Evolutionary conservation across 2,329 filamentous ascomycete species (phyloP), one percentile per base, ranked within the genome.

Genomic region (Zymoseptoria ardabiliae): DNA sequence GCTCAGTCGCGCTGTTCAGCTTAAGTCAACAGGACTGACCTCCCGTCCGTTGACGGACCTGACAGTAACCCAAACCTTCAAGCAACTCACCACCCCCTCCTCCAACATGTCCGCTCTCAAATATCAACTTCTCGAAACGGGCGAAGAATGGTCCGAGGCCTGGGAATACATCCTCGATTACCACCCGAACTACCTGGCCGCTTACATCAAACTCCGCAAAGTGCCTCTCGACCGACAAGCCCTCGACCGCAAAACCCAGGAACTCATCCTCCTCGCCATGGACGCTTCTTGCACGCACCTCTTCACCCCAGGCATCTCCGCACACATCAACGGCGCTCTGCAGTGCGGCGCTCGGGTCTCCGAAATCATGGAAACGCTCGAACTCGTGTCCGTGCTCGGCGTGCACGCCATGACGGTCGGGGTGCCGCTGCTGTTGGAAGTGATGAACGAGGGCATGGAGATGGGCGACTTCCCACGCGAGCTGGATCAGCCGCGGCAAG

Each of bases 281-380:
- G 73, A 76, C 61, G 73, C 74, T 54, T 71, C 76, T 8, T 71
- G 73, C 5, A 80, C 77, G 6, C 76, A 80, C 62, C 72, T 80
- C 5, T 76, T 79, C 62, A 52, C 69, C 0, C 76, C 77, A 0
- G 75, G 76, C 2, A 75, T 80, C 21, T 72, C 74, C 17, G 66
- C 71, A 10, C 73, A 79, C 61, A 76, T 74, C 8, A 59, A 69
- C n/a, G 69, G 70, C 0, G 78, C 78, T 0, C 60, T 77, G 4
- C 61, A 66, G 0, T 69, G 71, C 19, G 78, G 78, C 2, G 78
- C 78, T 0, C 73, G 70, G 0, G 65, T 68, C 10, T 67, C 69
- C 2, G 77, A 80, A 63, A 72, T 80, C n/a, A 68, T 80, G 35
- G 78, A 80, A 63, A 73, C 76, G 0, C 71, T 80, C 2, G 77